phyloP scores from a whole-genome alignment of 116 monocot genomes.

The Zostera marina region DNA sequence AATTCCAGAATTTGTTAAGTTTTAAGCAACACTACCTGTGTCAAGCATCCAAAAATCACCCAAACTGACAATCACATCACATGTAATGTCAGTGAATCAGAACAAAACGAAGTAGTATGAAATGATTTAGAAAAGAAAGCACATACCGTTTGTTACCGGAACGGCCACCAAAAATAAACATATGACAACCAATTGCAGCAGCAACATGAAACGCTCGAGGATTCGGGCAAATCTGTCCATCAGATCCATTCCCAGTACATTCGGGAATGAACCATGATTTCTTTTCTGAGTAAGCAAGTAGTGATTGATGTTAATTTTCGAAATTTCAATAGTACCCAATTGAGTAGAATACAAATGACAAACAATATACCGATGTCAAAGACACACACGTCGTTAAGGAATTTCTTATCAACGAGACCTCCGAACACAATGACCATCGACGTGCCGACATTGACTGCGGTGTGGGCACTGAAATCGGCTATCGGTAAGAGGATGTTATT shows the following conservation, averaged over 20 bases:
- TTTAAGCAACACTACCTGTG: conserved; percentile 42
- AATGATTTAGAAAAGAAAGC: conserved; percentile 5
- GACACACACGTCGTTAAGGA: conserved; percentile 58
- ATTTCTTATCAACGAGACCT: conserved; percentile 66
- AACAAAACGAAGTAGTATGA: conserved; percentile 1
- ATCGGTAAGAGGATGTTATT: neutral
- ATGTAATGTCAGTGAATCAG: neutral
- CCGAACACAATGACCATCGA: conserved; percentile 83
- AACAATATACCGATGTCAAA: conserved; percentile 45
- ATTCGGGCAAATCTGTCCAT: conserved; percentile 50
- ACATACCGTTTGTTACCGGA: conserved; percentile 65
- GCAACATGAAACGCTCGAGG: conserved; percentile 92
- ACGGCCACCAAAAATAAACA: conserved; percentile 96
- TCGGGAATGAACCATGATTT: conserved; percentile 84
- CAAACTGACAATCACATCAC: conserved; percentile 42
- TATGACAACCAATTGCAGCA: conserved; percentile 73
- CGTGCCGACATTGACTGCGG: conserved; percentile 72
- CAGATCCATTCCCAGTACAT: conserved; percentile 51
- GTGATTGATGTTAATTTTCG: neutral
- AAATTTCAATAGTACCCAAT: too few relatives aligned
- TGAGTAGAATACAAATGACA: neutral
- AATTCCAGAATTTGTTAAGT: neutral
- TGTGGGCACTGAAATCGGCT: conserved; percentile 51
- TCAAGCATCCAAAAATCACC: conserved; percentile 99
- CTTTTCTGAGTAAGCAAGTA: conserved; percentile 41